Base-by-base conservation (phyloP, 2,329 filamentous ascomycete genomes). In the Ascochyta koolunga region DNA sequence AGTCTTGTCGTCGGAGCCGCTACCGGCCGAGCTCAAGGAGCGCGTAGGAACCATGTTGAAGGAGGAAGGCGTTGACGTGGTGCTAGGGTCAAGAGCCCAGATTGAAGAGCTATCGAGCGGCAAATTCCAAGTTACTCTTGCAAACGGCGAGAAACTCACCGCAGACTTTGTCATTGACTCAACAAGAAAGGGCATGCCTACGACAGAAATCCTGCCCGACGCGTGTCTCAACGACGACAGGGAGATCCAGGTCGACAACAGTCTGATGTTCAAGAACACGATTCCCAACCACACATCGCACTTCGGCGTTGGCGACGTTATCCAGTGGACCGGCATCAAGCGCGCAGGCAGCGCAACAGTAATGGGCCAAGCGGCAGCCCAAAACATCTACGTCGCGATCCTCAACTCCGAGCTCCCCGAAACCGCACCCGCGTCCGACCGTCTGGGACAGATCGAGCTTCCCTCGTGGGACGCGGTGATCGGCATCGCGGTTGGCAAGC, bases 281-380 rank as follows among this genome's bases (percentile, higher is more conserved):
- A 77, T 84, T 0, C 79, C 86, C 4, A 88, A 90, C 59, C 74
- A 83, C 11, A 75, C 78, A 0, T 73, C 75, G 24, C 89, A 93
- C 71, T 89, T 88, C 65, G 89, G 86, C 11, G 80, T 85, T 21
- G 90, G 90, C 15, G 90, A 93, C 68, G 77, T 89, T 15, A 83
- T 82, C 27, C 77, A 79, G 41, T 93, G 90, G 89, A 83, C 87
- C 0, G 89, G 89, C 37, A 91, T 93, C 77, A 93, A 91, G 78
- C 87, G 90, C 38, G 90, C 87, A 64, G 89, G 90, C 21, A 84
- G 80, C 15, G 90, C 90, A 29, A 90, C 93, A 82, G 84, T 89
- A 67, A 86, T 87, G 79, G 90, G 89, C 32, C 83, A 86, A 65
- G 80, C 82, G 56, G 83, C 83, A 3, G 89, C 85, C 6, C 74